Base-by-base conservation (phyloP, 2,329 filamentous ascomycete genomes). In the Cercospora zeae-maydis region DNA sequence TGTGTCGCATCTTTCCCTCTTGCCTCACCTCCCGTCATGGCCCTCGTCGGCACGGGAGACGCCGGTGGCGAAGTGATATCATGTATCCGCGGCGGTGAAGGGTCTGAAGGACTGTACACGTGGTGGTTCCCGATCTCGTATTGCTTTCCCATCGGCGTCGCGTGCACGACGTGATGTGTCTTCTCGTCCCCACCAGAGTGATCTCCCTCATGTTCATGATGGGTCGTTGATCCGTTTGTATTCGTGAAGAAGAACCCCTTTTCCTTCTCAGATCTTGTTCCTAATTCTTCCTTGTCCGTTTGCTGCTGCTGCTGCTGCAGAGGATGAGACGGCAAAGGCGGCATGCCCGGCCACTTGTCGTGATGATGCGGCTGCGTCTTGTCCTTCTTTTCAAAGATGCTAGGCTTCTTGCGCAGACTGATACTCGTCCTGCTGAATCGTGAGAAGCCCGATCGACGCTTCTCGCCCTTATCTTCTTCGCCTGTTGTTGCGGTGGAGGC, bases 381-480 rank as follows among this genome's bases (percentile, higher is more conserved):
- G 27, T 63, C 56, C 47, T 51, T 53, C 56, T 63, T 63, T 6
- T 55, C 37, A 13, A 55, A 55, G 14, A 61, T 36, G 8, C 36
- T 54, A 8, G 58, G 58, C 30, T 61, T 61, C 49, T 61, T 61
- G 10, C 59, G 34, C 36, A 61, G 39, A 31, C 36, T 47, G 19
- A 61, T 47, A 47, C 59, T 61, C 16, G 49, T 52, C 24, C 51
- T 47, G 30, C 51, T 56, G 59, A 61, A 61, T 24, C 59, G n/a
- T 5, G 51, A 55, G 24, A 61, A 61, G 16, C 59, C 59, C n/a
- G 39, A 55, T 11, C 37, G 45, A 14, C 52, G 36, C 39, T 71
- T 73, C 14, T 72, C 67, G 42, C 73, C 73, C 16, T 59, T 61
- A 16, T 77, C 74, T 68, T 77, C 82, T 65, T 84, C 82, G 65